Percentiles rank a stretch among this genome's conserved stretches.
phyloP scores from a whole-genome alignment of 2,329 filamentous ascomycete species.

The Macrophomina tecta region DNA sequence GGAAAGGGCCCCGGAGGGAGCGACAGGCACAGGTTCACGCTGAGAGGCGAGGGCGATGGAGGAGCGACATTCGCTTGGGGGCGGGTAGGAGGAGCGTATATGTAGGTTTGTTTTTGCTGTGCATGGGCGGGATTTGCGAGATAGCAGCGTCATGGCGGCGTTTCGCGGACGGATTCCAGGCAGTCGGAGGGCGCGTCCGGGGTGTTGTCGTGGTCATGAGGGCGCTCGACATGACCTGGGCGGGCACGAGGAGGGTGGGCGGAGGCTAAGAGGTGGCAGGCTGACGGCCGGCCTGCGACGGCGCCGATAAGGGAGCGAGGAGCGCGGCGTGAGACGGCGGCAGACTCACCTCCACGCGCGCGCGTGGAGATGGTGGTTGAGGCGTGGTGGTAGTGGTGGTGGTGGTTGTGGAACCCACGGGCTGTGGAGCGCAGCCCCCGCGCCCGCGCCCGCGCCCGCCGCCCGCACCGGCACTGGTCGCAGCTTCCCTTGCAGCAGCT shows the following conservation, averaged over 20 bases:
- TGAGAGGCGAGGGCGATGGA: not conserved
- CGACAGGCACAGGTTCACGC: not conserved
- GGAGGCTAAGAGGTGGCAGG: slow-evolving; percentile 7
- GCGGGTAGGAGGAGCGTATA: not conserved
- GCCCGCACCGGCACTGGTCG: no score
- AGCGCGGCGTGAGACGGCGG: slow-evolving; percentile 13
- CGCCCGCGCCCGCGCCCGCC: no score
- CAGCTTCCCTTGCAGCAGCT: not conserved
- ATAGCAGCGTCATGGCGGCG: slow-evolving; percentile 17
- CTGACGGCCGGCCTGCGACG: not conserved
- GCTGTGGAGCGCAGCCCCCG: no score
- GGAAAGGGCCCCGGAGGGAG: not conserved
- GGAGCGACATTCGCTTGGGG: not conserved
- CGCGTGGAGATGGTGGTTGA: not conserved
- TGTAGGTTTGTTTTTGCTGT: slow-evolving; percentile 10
- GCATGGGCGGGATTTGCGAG: not conserved
- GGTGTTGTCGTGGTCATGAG: slow-evolving; percentile 17
- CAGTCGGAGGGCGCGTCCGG: slow-evolving; percentile 1
- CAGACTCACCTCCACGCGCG: not conserved
- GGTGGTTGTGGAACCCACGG: not conserved
- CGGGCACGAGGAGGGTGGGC: slow-evolving; percentile 10
- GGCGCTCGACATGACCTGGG: slow-evolving; percentile 5
- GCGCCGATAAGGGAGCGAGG: slow-evolving; percentile 12
- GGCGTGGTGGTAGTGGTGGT: not conserved
- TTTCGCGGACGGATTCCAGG: not conserved